Evolutionary conservation across 495 filamentous ascomycete species (phyloP), one percentile per base, ranked within the genome.

Genomic region (Talaromyces trachyspermus): DNA sequence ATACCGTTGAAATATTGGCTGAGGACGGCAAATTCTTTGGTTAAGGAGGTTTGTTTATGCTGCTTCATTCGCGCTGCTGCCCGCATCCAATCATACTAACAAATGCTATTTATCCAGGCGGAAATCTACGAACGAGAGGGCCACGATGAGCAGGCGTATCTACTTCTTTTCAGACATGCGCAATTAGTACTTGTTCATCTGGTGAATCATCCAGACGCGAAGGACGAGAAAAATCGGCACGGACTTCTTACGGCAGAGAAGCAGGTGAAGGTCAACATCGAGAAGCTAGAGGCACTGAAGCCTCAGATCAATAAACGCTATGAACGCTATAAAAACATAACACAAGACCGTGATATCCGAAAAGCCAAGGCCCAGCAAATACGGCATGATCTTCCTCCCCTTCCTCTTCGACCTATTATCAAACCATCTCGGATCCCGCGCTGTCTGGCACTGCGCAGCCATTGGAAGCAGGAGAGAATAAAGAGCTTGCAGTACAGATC

Each of bases 101-200:
- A 48, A 14, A 46, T 19, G 2, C 3, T 40, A n/a, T 35, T 54
- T 24, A 18, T 19, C 6, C 49, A 89, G 82, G 84, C 86, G 1
- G 69, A 71, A 9, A 87, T 89, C 51, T 95, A 95, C 62, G 77
- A 90, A 56, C 77, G 70, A 15, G 94, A 98, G 67, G 82, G 85
- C 47, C 86, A 95, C 66, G 74, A 88, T 39, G 78, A 90, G 49
- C 85, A 91, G 58, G 83, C 91, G 2, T 98, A 92, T 65, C 70
- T 96, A 18, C 71, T 96, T 14, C 75, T 95, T 7, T 84, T 89
- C 51, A 81, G 92, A 59, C 88, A 90, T 64, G 83, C 85, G 9
- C 74, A 77, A 39, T 75, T 96, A 5, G 72, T 86, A 3, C 66
- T 84, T 23, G 69, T 81, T 2, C 69, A 78, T 32, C 70, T 89